Conservation (phyloP, 768 basidiomycete species). For the Krasilnikovozyma curviuscula region DNA sequence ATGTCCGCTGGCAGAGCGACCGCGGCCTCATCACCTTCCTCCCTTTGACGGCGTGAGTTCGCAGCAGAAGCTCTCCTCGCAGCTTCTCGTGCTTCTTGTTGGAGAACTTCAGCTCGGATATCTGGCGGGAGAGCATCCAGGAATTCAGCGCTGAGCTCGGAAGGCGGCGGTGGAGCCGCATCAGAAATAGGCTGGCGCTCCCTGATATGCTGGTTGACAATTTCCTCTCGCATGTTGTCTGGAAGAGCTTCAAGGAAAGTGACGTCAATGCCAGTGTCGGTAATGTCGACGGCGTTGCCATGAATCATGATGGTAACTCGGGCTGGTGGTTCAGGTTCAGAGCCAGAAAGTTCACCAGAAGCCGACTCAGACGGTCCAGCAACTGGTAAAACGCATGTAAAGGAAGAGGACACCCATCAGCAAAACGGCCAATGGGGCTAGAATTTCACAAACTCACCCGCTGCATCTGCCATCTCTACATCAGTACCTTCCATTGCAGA, state of each 20-base stretch:
- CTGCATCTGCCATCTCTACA: too few species aligned
- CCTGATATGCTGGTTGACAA: constrained; percentile 87
- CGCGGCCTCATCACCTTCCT: too few species aligned
- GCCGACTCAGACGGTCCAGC: too few species aligned
- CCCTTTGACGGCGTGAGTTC: constrained; percentile 14
- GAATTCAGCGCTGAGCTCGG: constrained; percentile 85
- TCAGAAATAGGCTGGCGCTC: constrained; percentile 51
- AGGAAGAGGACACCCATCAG: too few species aligned
- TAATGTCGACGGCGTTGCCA: constrained; percentile 86
- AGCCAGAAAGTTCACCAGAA: too few species aligned
- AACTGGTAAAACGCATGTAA: too few species aligned
- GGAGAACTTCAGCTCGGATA: constrained; percentile 87
- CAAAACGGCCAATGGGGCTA: too few species aligned
- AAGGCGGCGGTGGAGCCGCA: constrained; percentile 38
- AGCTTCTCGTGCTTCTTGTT: constrained; percentile 76
- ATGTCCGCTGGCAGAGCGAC: constrained; percentile 40
- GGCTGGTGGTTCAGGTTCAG: constrained; percentile 11
- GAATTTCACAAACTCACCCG: too few species aligned
- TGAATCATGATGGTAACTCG: constrained; percentile 79
- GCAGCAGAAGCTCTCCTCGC: constrained; percentile 33
- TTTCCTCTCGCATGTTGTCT: constrained; percentile 96
- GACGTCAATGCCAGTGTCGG: constrained; percentile 94
- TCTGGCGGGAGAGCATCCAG: constrained; percentile 89
- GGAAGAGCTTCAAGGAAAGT: constrained; percentile 94
- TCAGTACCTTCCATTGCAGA: constrained; percentile 18